A percentile compares a stretch with the other conserved stretches of the same genome.
phyloP scores from a whole-genome alignment of 176 grass and related monocot species.

The Thalia dealbata region DNA sequence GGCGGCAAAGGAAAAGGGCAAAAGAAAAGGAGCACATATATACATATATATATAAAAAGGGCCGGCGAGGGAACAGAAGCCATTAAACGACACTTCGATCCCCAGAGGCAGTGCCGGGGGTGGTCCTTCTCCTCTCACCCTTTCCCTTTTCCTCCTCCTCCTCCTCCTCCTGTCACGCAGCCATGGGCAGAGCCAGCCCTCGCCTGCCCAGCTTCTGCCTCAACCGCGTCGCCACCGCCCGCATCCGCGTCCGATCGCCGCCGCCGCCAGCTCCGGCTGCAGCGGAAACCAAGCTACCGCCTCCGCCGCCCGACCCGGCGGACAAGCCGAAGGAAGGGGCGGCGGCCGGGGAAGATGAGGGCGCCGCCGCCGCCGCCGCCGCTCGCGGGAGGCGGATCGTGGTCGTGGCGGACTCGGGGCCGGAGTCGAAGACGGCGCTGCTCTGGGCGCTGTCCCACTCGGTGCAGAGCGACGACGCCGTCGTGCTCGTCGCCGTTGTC shows the following conservation, averaged over 20 bases:
- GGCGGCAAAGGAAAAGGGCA: too few species aligned
- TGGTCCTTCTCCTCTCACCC: background rate
- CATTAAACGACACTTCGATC: too few species aligned
- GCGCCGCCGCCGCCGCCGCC: background rate
- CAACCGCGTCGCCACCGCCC: slow-evolving; percentile 26
- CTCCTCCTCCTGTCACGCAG: slow-evolving; percentile 9
- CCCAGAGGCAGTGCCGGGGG: too few species aligned
- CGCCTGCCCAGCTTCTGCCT: slow-evolving; percentile 40
- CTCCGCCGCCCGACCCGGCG: background rate
- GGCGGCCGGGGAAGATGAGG: too few species aligned
- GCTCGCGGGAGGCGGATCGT: slow-evolving; percentile 42
- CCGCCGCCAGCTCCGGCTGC: background rate
- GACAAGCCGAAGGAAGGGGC: background rate
- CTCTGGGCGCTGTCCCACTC: slow-evolving; percentile 67
- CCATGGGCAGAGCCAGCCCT: slow-evolving; percentile 26
- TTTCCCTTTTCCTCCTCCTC: background rate
- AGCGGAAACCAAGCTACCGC: slow-evolving; percentile 10
- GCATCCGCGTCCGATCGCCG: background rate
- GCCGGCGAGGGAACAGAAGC: too few species aligned
- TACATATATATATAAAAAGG: too few species aligned
- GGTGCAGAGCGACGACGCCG: slow-evolving; percentile 34
- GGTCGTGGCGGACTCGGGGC: slow-evolving; percentile 28
- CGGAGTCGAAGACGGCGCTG: slow-evolving; percentile 52
- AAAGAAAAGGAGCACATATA: too few species aligned
- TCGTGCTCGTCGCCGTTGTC: slow-evolving; percentile 55